Conservation (phyloP, 305 asterid genomes). For the Fraxinus baroniana region DNA sequence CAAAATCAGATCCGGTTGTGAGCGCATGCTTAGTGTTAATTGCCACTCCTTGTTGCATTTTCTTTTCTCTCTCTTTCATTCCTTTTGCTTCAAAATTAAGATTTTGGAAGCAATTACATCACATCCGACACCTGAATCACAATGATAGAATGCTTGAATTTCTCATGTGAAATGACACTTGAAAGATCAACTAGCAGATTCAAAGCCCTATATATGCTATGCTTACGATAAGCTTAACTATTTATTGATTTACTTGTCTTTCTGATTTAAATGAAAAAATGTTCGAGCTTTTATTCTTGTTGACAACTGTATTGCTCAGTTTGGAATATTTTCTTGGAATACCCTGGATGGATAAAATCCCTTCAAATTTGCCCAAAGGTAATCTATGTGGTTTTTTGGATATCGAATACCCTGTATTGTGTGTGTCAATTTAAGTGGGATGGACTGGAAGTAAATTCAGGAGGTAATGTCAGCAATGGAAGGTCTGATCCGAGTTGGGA, state of each 20-base stretch:
- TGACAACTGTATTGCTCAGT: not conserved
- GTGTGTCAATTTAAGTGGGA: not conserved
- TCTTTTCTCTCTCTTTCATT: not conserved
- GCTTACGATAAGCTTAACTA: not conserved
- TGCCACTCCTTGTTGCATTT: not conserved
- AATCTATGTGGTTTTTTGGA: not conserved
- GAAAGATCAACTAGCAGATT: not conserved
- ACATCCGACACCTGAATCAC: not conserved
- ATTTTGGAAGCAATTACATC: not conserved
- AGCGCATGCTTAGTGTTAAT: not conserved
- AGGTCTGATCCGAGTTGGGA: not conserved
- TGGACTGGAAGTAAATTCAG: not conserved
- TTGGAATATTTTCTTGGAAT: constrained; percentile 1
- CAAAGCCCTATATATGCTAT: not conserved
- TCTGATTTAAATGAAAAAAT: not conserved
- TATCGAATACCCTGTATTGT: not conserved
- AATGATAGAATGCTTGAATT: not conserved
- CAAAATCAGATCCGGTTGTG: not conserved
- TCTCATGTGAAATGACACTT: not conserved
- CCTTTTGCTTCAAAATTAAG: not conserved
- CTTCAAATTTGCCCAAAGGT: constrained; percentile 1
- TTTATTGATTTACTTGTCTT: not conserved
- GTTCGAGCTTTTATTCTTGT: not conserved
- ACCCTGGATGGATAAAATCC: not conserved
- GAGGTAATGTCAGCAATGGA: not conserved